Percentiles rank a stretch among this genome's conserved stretches.
These are phyloP conservation scores for Suhomyces panamericanus DNA, from an alignment of 1,139 yeast species.

Conservation along the genomic window DNA sequence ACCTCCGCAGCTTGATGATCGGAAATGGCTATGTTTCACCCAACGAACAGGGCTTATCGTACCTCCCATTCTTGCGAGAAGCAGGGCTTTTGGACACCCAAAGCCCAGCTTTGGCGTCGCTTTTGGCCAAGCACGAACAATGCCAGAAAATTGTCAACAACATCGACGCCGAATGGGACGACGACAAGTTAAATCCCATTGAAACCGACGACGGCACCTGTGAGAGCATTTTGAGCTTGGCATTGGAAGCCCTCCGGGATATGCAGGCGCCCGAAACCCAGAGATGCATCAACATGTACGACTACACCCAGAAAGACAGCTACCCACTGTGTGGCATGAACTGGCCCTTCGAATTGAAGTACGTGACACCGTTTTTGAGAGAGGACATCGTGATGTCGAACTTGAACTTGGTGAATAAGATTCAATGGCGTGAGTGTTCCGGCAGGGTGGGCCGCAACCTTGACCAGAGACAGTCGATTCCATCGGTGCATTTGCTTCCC, in stretches of 20 bases:
- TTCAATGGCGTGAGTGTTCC: conserved; percentile 78
- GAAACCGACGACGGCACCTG: conserved; percentile 47
- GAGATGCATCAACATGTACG: conserved; percentile 81
- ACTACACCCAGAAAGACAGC: conserved; percentile 65
- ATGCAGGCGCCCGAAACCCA: conserved; percentile 28
- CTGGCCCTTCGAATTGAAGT: conserved; percentile 81
- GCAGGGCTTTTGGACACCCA: conserved; percentile 52
- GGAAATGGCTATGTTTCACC: conserved; percentile 99
- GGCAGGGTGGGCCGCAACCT: conserved; percentile 55
- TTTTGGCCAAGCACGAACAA: conserved; percentile 54
- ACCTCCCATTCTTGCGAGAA: conserved; percentile 68
- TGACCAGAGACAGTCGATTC: conserved; percentile 52
- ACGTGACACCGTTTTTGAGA: conserved; percentile 62
- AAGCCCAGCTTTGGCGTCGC: conserved; percentile 38
- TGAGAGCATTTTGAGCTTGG: conserved; percentile 44
- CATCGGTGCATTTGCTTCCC: conserved; percentile 69
- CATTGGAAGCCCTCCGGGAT: conserved; percentile 41
- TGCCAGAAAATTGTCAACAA: conserved; percentile 58
- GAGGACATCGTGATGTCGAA: conserved; percentile 55
- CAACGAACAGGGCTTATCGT: conserved; percentile 76
- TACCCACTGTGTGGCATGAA: conserved; percentile 90
- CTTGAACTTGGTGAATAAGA: conserved; percentile 50
- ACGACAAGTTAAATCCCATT: conserved; percentile 23
- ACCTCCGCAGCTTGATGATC: conserved; percentile 69
- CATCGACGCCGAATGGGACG: conserved; percentile 27